Conservation (phyloP, 1,284 basidiomycete species). For the Cryptococcus amylolentus region DNA sequence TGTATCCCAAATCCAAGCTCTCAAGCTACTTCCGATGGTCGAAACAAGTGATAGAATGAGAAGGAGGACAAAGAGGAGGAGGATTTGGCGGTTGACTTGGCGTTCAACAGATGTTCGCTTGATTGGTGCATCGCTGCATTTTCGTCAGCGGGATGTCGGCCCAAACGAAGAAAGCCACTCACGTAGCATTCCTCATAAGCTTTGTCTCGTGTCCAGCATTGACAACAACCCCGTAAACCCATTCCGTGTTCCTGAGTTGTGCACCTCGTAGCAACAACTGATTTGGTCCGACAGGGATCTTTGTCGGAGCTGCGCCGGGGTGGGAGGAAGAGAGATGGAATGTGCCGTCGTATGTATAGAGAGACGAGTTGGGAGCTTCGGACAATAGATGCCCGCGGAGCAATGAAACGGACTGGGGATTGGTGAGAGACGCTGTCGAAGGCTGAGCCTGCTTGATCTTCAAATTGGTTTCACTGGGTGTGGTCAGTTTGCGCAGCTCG, state of each 20-base stretch:
- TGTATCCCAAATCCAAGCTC: conserved; percentile 71
- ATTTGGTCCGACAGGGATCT: conserved; percentile 88
- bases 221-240: conserved; percentile 90
- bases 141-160: background rate
- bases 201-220: conserved; percentile 99
- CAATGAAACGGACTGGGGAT: conserved; percentile 68
- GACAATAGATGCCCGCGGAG: conserved; percentile 82
- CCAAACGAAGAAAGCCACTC: conserved; percentile 44
- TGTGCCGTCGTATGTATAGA: conserved; percentile 89
- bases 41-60: conserved; percentile 84
- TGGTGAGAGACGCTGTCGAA: conserved; percentile 72
- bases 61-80: conserved; percentile 89
- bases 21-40: conserved; percentile 84
- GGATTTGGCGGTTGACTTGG: conserved; percentile 94
- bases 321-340: conserved; percentile 58
- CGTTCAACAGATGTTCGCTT: conserved; percentile 94
- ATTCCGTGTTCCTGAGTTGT: conserved; percentile 92
- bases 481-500: background rate
- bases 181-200: conserved; percentile 91
- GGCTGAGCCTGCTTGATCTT: conserved; percentile 97
- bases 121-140: conserved; percentile 70
- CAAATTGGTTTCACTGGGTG: conserved; percentile 83
- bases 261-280: conserved; percentile 92
- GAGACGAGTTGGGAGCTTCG: conserved; percentile 94
- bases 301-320: conserved; percentile 54